Evolutionary conservation across 257 asterid species (phyloP), one percentile per base, ranked within the genome.

Genomic region (Solanum boliviense): DNA sequence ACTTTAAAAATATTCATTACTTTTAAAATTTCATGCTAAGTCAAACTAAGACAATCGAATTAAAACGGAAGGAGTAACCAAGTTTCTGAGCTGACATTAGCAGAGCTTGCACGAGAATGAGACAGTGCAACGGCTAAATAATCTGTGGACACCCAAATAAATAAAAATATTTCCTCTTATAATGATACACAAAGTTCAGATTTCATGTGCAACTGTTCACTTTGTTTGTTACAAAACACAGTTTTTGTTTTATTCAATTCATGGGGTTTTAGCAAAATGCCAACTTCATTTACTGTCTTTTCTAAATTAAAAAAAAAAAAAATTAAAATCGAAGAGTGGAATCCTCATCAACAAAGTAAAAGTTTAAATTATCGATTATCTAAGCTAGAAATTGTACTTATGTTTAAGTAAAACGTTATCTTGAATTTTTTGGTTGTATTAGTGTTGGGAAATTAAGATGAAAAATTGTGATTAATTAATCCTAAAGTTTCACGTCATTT

Each of bases 81-180:
- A 73, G 29, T 21, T 0, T n/a, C 35, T 6, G 84, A 39, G 58
- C 16, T n/a, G 21, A 38, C n/a, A 41, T 62, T 35, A 84, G 41
- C 38, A 85, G 62, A 83, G 38, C 13, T 36, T 62, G 84, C 84
- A 79, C 75, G 82, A 44, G 72, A 41, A 76, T 75, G 56, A 81
- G 75, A 72, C 86, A 25, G 15, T 85, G 87, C 91, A 90, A 88
- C 89, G 92, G 88, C 73, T 73, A 82, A 48, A 48, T 27, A 15
- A 81, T 81, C 39, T 46, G 85, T 44, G 25, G 39, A 81, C 67
- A 81, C 39, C 38, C 67, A 36, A 35, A 74, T 5, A 20, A 79
- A 31, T 29, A 31, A 31, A 41, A n/a, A 13, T 7, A 41, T 4
- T 4, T 41, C 36, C 23, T 7, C 65, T 78, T 25, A 79, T 11